Evolutionary conservation across 2,329 filamentous ascomycete species (phyloP).

Genomic region (Pseudocercospora musae): DNA sequence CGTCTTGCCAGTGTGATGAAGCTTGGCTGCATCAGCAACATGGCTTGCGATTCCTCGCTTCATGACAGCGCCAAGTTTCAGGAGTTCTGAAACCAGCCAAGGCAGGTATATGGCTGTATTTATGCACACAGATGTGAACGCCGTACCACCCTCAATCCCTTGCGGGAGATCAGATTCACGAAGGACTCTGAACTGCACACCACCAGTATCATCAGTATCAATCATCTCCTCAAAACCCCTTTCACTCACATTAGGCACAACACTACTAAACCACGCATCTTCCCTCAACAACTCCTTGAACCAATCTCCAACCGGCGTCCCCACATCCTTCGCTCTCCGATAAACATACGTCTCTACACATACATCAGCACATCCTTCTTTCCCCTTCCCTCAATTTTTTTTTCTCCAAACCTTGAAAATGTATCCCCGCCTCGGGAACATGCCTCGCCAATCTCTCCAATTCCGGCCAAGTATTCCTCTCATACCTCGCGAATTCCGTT

Average conservation of each 20-base stretch:
- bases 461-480: slow-evolving; percentile 46
- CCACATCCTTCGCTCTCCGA: slow-evolving; percentile 61
- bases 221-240: neutral
- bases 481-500: slow-evolving; percentile 30
- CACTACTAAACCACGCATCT: slow-evolving; percentile 69
- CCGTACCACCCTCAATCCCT: slow-evolving; percentile 67
- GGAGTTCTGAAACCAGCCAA: slow-evolving; percentile 78
- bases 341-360: slow-evolving; percentile 50
- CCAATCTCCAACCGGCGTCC: slow-evolving; percentile 53
- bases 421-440: slow-evolving; percentile 73
- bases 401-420: slow-evolving; percentile 68
- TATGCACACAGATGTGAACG: slow-evolving; percentile 84
- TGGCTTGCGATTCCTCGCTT: slow-evolving; percentile 54
- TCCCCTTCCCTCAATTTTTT: too few species aligned
- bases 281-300: slow-evolving; percentile 63
- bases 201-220: slow-evolving; percentile 7
- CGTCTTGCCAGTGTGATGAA: slow-evolving; percentile 56
- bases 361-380: neutral
- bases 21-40: slow-evolving; percentile 63
- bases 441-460: slow-evolving; percentile 49
- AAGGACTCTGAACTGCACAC: slow-evolving; percentile 33
- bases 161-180: slow-evolving; percentile 48
- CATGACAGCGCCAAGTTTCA: slow-evolving; percentile 64
- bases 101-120: slow-evolving; percentile 85
- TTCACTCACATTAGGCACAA: slow-evolving; percentile 62